A percentile compares a stretch with the other conserved stretches of the same genome.
These are phyloP conservation scores for Malus hybrid DNA, from an alignment of 331 rosid genomes.

Conservation along the genomic window DNA sequence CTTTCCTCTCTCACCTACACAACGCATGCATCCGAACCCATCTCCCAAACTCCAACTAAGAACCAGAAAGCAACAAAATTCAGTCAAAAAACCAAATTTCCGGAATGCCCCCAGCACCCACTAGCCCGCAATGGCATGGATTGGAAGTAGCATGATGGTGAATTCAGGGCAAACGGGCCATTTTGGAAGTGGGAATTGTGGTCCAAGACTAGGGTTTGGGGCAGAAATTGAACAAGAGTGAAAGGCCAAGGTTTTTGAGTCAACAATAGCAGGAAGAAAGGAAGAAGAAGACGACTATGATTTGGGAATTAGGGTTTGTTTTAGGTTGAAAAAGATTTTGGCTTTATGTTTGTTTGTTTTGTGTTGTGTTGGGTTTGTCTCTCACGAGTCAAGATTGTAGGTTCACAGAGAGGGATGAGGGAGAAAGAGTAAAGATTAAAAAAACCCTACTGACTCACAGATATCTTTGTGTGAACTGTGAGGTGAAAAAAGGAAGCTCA, in stretches of 20 bases:
- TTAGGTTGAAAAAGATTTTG: conserved; percentile 26
- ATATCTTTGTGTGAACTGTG: conserved; percentile 26
- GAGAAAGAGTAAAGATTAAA: conserved; percentile 34
- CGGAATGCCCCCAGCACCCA: conserved; percentile 19
- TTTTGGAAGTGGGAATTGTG: conserved; percentile 1
- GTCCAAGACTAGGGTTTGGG: conserved; percentile 49
- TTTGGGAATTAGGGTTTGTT: conserved; percentile 15
- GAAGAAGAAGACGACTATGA: background rate
- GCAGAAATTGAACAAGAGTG: conserved; percentile 14
- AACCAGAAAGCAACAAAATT: background rate
- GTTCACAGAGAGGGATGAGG: background rate
- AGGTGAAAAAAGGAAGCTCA: conserved; percentile 16
- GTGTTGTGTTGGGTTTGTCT: conserved; percentile 13
- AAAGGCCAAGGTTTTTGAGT: conserved; percentile 34
- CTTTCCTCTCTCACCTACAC: conserved; percentile 31
- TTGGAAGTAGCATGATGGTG: conserved; percentile 39
- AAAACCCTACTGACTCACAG: conserved; percentile 52
- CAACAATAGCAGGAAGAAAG: conserved; percentile 11
- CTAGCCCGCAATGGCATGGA: conserved; percentile 41
- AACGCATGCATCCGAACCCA: conserved; percentile 54
- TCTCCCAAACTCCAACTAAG: background rate
- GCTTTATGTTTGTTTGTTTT: conserved; percentile 19
- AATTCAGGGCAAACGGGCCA: conserved; percentile 43
- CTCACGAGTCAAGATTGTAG: conserved; percentile 9
- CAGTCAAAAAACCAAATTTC: background rate